Percentiles rank a stretch among this genome's conserved stretches.
Conservation (phyloP, 164 flowering plant genomes). For the Vitis riparia region DNA sequence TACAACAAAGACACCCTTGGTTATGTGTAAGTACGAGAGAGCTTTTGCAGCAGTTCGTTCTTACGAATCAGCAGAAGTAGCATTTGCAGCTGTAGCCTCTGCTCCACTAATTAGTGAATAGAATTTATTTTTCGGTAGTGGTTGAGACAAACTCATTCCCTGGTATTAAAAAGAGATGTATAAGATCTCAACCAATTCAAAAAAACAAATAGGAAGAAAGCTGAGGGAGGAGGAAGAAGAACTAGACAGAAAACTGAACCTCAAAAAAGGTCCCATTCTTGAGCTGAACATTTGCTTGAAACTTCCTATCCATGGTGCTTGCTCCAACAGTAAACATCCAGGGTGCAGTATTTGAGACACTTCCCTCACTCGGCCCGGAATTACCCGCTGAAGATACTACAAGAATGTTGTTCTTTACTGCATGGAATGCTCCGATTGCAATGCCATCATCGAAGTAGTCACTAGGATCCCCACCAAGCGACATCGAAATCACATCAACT, state of each 20-base stretch:
- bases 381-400: constrained; percentile 61
- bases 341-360: constrained; percentile 45
- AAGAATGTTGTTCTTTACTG: constrained; percentile 45
- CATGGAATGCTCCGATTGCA: constrained; percentile 60
- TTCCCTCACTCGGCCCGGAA: constrained; percentile 30
- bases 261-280: constrained; percentile 25
- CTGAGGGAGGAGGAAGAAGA: not conserved
- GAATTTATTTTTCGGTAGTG: constrained; percentile 20
- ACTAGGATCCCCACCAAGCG: constrained; percentile 36
- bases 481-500: constrained; percentile 49
- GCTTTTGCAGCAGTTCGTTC: not conserved
- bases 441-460: constrained; percentile 39
- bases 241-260: constrained; percentile 11
- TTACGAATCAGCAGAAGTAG: constrained; percentile 35
- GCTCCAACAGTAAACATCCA: constrained; percentile 76
- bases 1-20: not conserved
- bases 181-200: too few species aligned
- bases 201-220: not conserved
- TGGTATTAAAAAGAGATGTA: constrained; percentile 8
- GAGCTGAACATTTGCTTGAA: constrained; percentile 32
- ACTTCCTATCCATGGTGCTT: constrained; percentile 59
- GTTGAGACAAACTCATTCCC: constrained; percentile 53
- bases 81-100: constrained; percentile 37
- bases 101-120: constrained; percentile 39
- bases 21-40: too few species aligned